Conservation (phyloP, 2,329 filamentous ascomycete species). For the Fusarium guadeloupense region DNA sequence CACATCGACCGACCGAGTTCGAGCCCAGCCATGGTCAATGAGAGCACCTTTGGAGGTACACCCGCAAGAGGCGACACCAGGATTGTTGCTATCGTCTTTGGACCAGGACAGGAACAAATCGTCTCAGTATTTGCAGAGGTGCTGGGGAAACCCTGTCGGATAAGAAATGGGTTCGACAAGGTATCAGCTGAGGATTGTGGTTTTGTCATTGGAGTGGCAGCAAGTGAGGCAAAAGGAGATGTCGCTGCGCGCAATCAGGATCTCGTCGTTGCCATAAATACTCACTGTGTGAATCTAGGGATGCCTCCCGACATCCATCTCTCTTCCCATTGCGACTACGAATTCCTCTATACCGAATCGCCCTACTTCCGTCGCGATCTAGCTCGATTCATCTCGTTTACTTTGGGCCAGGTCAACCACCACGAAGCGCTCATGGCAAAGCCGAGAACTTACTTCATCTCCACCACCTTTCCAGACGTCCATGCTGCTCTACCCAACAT, state of each 20-base stretch:
- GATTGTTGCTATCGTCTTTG: conserved; percentile 74
- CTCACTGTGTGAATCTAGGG: conserved; percentile 76
- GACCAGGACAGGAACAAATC: conserved; percentile 76
- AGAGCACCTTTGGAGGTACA: conserved; percentile 56
- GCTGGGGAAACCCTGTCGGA: conserved; percentile 75
- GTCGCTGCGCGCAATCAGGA: conserved; percentile 66
- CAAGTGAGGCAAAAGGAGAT: conserved; percentile 64
- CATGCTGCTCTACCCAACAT: conserved; percentile 83
- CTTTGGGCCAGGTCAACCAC: conserved; percentile 79
- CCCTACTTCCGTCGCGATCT: conserved; percentile 79
- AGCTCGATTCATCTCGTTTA: conserved; percentile 80
- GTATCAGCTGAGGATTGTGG: conserved; percentile 65
- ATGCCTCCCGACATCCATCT: conserved; percentile 74
- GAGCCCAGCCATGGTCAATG: conserved; percentile 48
- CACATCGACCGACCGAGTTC: conserved; percentile 50
- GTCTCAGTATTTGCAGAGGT: conserved; percentile 81
- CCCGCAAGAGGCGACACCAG: conserved; percentile 64
- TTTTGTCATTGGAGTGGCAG: conserved; percentile 73
- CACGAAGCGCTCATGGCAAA: conserved; percentile 83
- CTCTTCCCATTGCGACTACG: conserved; percentile 79
- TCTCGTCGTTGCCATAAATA: conserved; percentile 75
- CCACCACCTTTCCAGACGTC: conserved; percentile 88
- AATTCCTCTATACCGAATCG: conserved; percentile 81
- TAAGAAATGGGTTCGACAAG: conserved; percentile 64
- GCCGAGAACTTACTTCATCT: conserved; percentile 83